Percentiles rank a stretch among this genome's conserved stretches.
Evolutionary conservation across 2,329 filamentous ascomycete species (phyloP).

Genomic region (Aspergillus alliaceus): DNA sequence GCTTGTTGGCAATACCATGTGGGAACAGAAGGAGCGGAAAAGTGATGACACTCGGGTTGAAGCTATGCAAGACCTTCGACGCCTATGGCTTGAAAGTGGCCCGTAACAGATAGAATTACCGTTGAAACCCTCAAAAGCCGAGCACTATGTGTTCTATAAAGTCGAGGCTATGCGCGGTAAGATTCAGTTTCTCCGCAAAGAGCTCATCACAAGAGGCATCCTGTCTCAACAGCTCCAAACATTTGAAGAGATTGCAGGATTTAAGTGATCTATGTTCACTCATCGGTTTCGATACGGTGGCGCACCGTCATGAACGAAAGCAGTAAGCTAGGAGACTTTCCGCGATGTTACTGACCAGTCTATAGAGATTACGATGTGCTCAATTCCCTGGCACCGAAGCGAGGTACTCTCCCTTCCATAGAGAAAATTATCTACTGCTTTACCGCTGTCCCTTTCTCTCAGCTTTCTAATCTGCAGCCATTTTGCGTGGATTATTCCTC

Average conservation of each 20-base stretch:
- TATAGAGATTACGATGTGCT: no score
- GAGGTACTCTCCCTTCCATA: no score
- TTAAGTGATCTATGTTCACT: not conserved
- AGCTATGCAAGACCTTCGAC: constrained; percentile 6
- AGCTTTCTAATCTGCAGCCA: no score
- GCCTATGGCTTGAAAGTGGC: not conserved
- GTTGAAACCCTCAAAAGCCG: not conserved
- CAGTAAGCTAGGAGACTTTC: no score
- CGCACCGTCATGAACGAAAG: not conserved
- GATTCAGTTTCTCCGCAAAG: not conserved
- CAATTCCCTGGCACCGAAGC: no score
- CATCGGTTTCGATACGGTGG: not conserved
- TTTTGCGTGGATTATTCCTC: no score
- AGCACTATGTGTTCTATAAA: not conserved
- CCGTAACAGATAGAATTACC: not conserved
- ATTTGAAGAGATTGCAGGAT: not conserved
- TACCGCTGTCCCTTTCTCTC: no score
- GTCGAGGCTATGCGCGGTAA: not conserved
- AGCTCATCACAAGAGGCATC: not conserved
- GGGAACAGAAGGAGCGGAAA: no score
- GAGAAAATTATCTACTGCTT: no score
- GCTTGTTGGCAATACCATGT: no score
- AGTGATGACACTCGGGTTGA: no score
- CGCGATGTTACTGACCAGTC: no score
- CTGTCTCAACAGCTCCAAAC: not conserved